phyloP scores from a whole-genome alignment of 2,329 filamentous ascomycete species.

The Verticillium isaacii region DNA sequence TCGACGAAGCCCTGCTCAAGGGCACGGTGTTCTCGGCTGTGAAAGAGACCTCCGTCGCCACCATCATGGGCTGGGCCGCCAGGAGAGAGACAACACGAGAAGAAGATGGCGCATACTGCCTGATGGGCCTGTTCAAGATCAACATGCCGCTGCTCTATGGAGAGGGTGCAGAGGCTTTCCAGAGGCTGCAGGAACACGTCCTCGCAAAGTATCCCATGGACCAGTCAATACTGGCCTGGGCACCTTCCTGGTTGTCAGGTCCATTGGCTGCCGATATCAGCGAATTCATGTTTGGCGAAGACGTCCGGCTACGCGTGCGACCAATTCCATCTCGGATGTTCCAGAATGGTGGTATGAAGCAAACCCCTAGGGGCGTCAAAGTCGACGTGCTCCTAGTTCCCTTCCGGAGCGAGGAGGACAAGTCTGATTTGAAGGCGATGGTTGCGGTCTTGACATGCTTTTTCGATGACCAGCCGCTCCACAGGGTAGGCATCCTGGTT shows the following conservation, averaged over 20 bases:
- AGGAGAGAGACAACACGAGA: conserved; percentile 16
- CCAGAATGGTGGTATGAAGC: neutral
- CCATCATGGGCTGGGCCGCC: conserved; percentile 25
- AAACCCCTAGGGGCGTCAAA: neutral
- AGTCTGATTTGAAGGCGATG: neutral
- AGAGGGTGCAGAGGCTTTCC: conserved; percentile 18
- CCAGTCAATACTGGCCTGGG: conserved; percentile 17
- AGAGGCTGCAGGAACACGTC: conserved; percentile 18
- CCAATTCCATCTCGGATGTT: neutral
- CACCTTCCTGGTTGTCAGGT: neutral
- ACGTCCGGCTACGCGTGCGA: neutral
- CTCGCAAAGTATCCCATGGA: conserved; percentile 15
- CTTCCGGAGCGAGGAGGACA: neutral
- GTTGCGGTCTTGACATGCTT: neutral
- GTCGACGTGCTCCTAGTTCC: neutral
- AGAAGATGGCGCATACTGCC: conserved; percentile 25
- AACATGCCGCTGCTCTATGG: conserved; percentile 27
- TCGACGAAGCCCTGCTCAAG: conserved; percentile 9
- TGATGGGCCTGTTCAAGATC: conserved; percentile 25
- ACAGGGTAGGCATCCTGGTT: neutral
- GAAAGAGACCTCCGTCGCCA: conserved; percentile 8
- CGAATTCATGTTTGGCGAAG: neutral
- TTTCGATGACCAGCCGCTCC: neutral
- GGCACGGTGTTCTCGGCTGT: neutral
- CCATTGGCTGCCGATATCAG: neutral